These are phyloP conservation scores for Kodamaea sp. DNA, from an alignment of 1,139 yeast species.

Conservation along the genomic window DNA sequence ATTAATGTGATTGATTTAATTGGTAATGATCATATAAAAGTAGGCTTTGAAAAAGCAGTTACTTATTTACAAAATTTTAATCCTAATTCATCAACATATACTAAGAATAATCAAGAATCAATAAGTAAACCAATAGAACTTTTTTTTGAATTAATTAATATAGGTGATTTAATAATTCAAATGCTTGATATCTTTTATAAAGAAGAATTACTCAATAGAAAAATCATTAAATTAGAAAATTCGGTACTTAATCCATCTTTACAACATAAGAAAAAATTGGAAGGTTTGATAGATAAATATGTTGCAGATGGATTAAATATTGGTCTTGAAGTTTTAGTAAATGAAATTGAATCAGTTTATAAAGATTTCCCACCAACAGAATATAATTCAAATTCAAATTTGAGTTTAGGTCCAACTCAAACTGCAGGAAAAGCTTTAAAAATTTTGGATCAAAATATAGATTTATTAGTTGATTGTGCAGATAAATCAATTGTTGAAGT, in stretches of 20 bases:
- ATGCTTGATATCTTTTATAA: conserved; percentile 90
- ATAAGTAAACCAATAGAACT: conserved; percentile 79
- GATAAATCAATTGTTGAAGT: conserved; percentile 88
- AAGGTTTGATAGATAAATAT: conserved; percentile 74
- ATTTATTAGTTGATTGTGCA: conserved; percentile 73
- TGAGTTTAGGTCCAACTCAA: conserved; percentile 54
- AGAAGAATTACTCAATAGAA: conserved; percentile 67
- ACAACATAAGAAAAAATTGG: conserved; percentile 77
- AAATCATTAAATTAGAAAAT: conserved; percentile 61
- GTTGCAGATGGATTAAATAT: conserved; percentile 91
- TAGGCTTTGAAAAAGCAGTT: conserved; percentile 82
- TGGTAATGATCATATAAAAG: conserved; percentile 69
- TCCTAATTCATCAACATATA: conserved; percentile 40
- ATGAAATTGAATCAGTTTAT: conserved; percentile 55
- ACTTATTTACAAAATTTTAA: conserved; percentile 66
- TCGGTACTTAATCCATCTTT: conserved; percentile 79
- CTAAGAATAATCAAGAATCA: conserved; percentile 19
- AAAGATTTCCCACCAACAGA: conserved; percentile 21
- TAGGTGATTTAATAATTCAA: conserved; percentile 89
- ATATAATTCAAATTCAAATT: conserved; percentile 6
- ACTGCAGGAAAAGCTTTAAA: conserved; percentile 65
- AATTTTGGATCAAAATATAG: conserved; percentile 69
- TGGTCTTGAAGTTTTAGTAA: conserved; percentile 84
- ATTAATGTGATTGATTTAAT: conserved; percentile 60
- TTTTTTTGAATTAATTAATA: conserved; percentile 85